phyloP scores from a whole-genome alignment of 495 filamentous ascomycete species.

The Penicillium robsamsonii region DNA sequence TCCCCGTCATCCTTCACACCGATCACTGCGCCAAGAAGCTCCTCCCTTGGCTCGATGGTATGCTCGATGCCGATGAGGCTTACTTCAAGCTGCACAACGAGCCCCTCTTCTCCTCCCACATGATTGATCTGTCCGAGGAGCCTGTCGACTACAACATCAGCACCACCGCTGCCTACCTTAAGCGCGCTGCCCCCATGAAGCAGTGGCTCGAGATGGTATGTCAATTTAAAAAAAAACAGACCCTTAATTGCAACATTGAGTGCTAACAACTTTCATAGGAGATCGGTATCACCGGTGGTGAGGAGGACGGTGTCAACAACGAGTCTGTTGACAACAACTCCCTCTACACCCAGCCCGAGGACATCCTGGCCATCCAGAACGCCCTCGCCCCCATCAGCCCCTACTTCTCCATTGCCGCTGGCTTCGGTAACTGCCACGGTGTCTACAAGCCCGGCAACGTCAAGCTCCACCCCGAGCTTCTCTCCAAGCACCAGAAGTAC shows the following conservation, averaged over 20 bases:
- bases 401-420: slow-evolving; percentile 97
- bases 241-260: neutral
- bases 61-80: slow-evolving; percentile 86
- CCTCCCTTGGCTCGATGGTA: slow-evolving; percentile 92
- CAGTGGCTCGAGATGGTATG: slow-evolving; percentile 98
- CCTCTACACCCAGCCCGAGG: slow-evolving; percentile 96
- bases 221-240: neutral
- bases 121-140: slow-evolving; percentile 97
- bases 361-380: slow-evolving; percentile 86
- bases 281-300: slow-evolving; percentile 91
- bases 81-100: slow-evolving; percentile 91
- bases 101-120: slow-evolving; percentile 92
- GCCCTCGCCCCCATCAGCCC: slow-evolving; percentile 76
- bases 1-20: slow-evolving; percentile 90
- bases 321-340: slow-evolving; percentile 86
- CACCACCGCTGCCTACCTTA: slow-evolving; percentile 85
- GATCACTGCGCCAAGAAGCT: slow-evolving; percentile 96
- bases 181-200: slow-evolving; percentile 90
- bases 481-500: slow-evolving; percentile 89
- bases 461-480: slow-evolving; percentile 87
- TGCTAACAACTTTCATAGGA: slow-evolving; percentile 48
- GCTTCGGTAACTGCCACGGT: slow-evolving; percentile 98
- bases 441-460: slow-evolving; percentile 99
- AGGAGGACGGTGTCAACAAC: slow-evolving; percentile 82
- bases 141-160: slow-evolving; percentile 82